These are phyloP conservation scores for Butyriboletus loyo DNA, from an alignment of 768 basidiomycete genomes.

Conservation along the genomic window DNA sequence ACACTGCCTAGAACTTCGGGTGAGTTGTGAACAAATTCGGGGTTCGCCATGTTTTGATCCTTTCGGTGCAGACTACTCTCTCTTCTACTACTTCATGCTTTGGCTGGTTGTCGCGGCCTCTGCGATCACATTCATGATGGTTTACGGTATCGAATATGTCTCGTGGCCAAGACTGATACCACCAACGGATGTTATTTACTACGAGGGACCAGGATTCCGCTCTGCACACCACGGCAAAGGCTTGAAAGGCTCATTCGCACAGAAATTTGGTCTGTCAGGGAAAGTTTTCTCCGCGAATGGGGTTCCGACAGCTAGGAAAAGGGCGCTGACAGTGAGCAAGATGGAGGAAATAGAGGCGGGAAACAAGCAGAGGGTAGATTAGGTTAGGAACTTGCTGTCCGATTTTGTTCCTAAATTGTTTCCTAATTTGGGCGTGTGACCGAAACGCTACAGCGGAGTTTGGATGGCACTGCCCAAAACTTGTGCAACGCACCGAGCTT, in stretches of 20 bases:
- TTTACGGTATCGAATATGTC: constrained; percentile 93
- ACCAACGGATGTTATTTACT: constrained; percentile 75
- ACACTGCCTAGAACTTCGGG: constrained; percentile 86
- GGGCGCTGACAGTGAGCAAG: constrained; percentile 32
- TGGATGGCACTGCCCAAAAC: constrained; percentile 24
- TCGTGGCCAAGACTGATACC: constrained; percentile 89
- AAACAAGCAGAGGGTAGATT: constrained; percentile 75
- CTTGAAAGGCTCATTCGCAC: constrained; percentile 39
- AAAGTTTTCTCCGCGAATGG: constrained; percentile 38
- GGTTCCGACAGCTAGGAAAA: constrained; percentile 36
- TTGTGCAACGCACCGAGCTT: constrained; percentile 4
- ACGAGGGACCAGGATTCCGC: constrained; percentile 85
- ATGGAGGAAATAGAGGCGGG: constrained; percentile 81
- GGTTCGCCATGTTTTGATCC: background rate
- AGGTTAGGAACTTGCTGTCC: constrained; percentile 7
- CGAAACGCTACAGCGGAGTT: constrained; percentile 30
- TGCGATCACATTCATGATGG: constrained; percentile 68
- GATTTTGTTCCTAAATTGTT: background rate
- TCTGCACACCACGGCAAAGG: constrained; percentile 78
- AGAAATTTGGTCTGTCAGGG: constrained; percentile 34
- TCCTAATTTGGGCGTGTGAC: constrained; percentile 8
- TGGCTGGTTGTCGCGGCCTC: constrained; percentile 67
- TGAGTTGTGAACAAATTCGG: constrained; percentile 36
- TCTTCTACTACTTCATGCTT: constrained; percentile 79
- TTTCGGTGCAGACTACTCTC: constrained; percentile 64